Evolutionary conservation across 176 grass and related monocot genomes (phyloP).

Genomic region (Aegilops speltoides): DNA sequence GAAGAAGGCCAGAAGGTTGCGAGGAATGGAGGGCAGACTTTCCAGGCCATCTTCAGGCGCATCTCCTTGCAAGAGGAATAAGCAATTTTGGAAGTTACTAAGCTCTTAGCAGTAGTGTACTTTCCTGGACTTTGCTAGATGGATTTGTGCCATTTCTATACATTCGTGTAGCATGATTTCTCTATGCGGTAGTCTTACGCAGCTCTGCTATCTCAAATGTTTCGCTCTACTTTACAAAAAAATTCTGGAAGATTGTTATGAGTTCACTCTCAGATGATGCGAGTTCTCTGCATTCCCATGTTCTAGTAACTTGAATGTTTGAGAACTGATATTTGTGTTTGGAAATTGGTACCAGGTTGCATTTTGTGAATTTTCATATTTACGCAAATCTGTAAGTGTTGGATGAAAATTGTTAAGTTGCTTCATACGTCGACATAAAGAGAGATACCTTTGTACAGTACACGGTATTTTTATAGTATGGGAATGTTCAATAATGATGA

Average conservation of each 20-base stretch:
- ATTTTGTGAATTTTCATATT: not conserved
- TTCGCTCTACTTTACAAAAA: not conserved
- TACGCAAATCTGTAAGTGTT: not conserved
- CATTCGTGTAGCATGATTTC: slow-evolving; percentile 15
- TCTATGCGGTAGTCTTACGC: not conserved
- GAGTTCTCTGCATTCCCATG: not conserved
- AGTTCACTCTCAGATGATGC: not conserved
- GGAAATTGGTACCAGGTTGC: not conserved
- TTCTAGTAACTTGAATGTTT: not conserved
- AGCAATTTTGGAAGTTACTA: not conserved
- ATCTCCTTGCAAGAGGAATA: slow-evolving; percentile 56
- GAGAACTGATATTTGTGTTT: not conserved
- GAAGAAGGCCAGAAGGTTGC: slow-evolving; percentile 93
- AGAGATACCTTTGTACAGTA: not conserved
- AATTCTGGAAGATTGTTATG: not conserved
- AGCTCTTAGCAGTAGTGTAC: not conserved
- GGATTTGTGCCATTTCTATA: slow-evolving; percentile 15
- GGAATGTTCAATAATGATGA: not conserved
- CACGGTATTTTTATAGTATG: not conserved
- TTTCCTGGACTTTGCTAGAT: not conserved
- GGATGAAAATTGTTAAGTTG: not conserved
- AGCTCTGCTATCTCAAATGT: not conserved
- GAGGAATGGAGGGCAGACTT: slow-evolving; percentile 87
- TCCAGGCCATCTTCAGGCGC: slow-evolving; percentile 73
- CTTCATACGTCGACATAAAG: not conserved